phyloP scores from a whole-genome alignment of 192 early-diverging fungal species.

The Podila verticillata region DNA sequence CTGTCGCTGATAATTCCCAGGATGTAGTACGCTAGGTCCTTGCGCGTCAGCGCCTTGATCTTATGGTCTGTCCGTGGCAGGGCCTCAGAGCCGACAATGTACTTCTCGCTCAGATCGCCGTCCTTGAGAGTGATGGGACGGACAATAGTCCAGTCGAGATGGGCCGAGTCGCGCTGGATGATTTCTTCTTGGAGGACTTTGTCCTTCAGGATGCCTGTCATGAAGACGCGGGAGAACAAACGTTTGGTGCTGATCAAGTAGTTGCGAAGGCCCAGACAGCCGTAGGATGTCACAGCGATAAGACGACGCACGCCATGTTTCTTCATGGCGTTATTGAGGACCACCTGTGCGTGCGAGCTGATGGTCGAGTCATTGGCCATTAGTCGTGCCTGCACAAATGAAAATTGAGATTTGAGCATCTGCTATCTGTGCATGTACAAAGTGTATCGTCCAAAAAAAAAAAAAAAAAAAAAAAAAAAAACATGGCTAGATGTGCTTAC shows the following conservation, averaged over 20 bases:
- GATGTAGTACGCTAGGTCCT: constrained; percentile 47
- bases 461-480: neutral
- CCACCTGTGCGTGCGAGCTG: constrained; percentile 44
- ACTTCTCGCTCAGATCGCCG: constrained; percentile 35
- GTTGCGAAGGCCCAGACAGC: constrained; percentile 36
- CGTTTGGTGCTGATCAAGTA: constrained; percentile 44
- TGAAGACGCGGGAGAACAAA: constrained; percentile 44
- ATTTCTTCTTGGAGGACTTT: constrained; percentile 52
- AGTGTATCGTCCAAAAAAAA: neutral
- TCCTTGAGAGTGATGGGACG: constrained; percentile 50
- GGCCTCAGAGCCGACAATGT: constrained; percentile 25
- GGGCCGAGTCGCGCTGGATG: constrained; percentile 33
- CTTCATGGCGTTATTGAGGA: constrained; percentile 46
- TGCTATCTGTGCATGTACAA: neutral
- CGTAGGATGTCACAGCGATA: constrained; percentile 44
- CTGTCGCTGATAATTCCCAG: constrained; percentile 28
- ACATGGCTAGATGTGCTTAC: constrained; percentile 3
- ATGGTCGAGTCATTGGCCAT: constrained; percentile 40
- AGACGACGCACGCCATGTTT: constrained; percentile 46
- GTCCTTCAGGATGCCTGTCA: constrained; percentile 48
- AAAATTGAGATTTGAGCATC: neutral
- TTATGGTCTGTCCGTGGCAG: constrained; percentile 22
- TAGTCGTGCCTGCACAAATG: constrained; percentile 21
- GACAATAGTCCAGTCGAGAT: constrained; percentile 53
- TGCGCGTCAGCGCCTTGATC: constrained; percentile 39